Evolutionary conservation across 805 yeast species (phyloP), one percentile per base, ranked within the genome.

Genomic region (Yarrowia sp.): DNA sequence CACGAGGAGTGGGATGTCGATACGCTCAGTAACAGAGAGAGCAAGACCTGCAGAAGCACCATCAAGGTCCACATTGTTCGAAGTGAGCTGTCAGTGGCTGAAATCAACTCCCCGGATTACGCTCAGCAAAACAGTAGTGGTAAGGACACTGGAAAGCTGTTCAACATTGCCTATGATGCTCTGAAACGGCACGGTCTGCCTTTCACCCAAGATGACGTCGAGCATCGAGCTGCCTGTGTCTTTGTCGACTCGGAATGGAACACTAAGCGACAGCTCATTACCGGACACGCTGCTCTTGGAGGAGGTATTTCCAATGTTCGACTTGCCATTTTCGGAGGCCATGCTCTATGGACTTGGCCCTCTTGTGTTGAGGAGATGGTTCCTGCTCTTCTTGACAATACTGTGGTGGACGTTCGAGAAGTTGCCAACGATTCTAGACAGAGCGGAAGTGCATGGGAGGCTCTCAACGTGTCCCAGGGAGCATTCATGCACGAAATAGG

Each of bases 401-500:
- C 95, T 0, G 82, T 75, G 15, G 80, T 90, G 9, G 84, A 86
- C 67, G 84, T 81, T 0, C 75, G 75, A 1, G 90, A 90, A 69
- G 97, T 94, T n/a, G 97, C 97, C 12, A 92, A 95, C 76, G 99
- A 95, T 76, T 82, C 88, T 71, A 85, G 86, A 72, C 89, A 93
- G 74, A 89, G 97, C 76, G 90, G 95, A 0, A 84, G 96, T 1
- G 84, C 88, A 68, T 95, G 97, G 97, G 98, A 94, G 77, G 90
- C 96, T 73, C 78, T 90, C 53, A 89, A 90, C 69, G 84, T 94
- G 43, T 91, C 97, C 1, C 75, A 91, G 72, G 98, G 99, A 53
- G 98, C 98, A 0, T 93, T 92, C 73, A 83, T 93, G 89, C 98
- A 94, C 77, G 98, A 94, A 75, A 88, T 94, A 64, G 98, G 99